A percentile compares a stretch with the other conserved stretches of the same genome.
Evolutionary conservation across 1,139 yeast genomes (phyloP).

Genomic region (Suhomyces panamericanus): DNA sequence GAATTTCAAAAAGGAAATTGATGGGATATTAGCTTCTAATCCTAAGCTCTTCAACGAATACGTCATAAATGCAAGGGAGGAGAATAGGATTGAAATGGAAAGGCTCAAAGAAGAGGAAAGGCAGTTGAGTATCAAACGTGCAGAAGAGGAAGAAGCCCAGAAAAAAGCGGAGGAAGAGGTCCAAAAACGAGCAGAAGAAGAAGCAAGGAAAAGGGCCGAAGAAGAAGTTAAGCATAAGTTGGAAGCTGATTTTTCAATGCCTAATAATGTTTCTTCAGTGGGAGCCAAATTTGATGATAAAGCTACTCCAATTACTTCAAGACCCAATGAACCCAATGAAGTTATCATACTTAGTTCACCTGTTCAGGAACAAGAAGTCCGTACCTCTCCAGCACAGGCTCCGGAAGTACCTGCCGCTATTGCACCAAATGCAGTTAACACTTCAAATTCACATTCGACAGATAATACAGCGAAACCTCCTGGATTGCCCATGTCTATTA

Average conservation of each 20-base stretch:
- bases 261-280: too few species aligned
- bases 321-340: background rate
- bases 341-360: background rate
- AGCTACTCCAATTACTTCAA: too few species aligned
- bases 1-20: constrained; percentile 32
- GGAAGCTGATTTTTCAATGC: too few species aligned
- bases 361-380: background rate
- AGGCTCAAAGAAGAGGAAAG: constrained; percentile 1
- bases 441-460: too few species aligned
- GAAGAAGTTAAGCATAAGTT: background rate
- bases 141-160: constrained; percentile 3
- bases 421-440: too few species aligned
- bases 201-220: background rate
- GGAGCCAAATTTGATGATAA: too few species aligned
- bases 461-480: background rate
- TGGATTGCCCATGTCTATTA: background rate
- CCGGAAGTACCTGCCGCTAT: background rate
- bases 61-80: constrained; percentile 27
- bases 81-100: constrained; percentile 4
- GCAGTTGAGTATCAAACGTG: background rate
- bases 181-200: background rate
- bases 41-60: constrained; percentile 37
- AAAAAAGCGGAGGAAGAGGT: constrained; percentile 2
- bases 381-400: too few species aligned
- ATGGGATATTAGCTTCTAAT: constrained; percentile 28